Evolutionary conservation across 2,329 filamentous ascomycete genomes (phyloP).

Genomic region (Plenodomus biglobosus): DNA sequence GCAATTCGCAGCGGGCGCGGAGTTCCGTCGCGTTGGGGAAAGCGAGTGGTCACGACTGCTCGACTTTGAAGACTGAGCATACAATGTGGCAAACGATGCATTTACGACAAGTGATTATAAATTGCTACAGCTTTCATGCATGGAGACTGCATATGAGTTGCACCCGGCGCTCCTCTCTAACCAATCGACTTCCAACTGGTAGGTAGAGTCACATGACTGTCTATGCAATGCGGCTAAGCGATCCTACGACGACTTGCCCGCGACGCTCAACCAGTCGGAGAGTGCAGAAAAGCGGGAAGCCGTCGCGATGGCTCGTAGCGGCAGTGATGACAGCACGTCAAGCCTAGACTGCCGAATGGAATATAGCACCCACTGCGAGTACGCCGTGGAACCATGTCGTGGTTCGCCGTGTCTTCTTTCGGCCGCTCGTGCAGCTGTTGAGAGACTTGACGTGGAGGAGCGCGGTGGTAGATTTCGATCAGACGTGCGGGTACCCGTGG

Average conservation of each 20-base stretch:
- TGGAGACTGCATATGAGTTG: slow-evolving; percentile 1
- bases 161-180: not conserved
- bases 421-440: slow-evolving; percentile 22
- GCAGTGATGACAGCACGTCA: slow-evolving; percentile 15
- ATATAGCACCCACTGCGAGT: slow-evolving; percentile 10
- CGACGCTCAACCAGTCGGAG: slow-evolving; percentile 35
- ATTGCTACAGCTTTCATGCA: not conserved
- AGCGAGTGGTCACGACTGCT: slow-evolving; percentile 48
- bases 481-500: not conserved
- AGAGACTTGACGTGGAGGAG: slow-evolving; percentile 7
- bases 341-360: slow-evolving; percentile 19
- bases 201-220: slow-evolving; percentile 30
- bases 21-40: slow-evolving; percentile 49
- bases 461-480: not conserved
- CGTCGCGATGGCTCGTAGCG: slow-evolving; percentile 23
- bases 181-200: not conserved
- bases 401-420: slow-evolving; percentile 21
- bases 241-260: slow-evolving; percentile 26
- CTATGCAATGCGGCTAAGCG: slow-evolving; percentile 35
- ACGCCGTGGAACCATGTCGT: slow-evolving; percentile 27
- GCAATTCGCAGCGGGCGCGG: slow-evolving; percentile 89
- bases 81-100: not conserved
- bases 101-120: not conserved
- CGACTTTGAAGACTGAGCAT: slow-evolving; percentile 39
- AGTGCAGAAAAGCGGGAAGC: slow-evolving; percentile 22